Percentiles rank a stretch among this genome's conserved stretches.
phyloP scores from a whole-genome alignment of 371 early-diverging fungal species.

The Saksenaea oblongispora region DNA sequence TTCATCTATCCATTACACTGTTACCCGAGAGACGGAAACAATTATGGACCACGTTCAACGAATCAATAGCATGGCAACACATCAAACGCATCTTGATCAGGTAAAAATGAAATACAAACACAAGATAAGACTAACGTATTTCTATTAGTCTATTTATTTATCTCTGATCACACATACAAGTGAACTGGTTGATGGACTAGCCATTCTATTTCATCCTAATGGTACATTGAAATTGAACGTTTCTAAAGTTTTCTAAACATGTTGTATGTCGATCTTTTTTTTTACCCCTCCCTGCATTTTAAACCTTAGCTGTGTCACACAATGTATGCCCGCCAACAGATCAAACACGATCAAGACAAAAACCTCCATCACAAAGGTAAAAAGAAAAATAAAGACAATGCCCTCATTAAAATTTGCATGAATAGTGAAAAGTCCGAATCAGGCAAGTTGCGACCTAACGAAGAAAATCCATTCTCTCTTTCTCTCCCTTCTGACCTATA shows the following conservation, averaged over 20 bases:
- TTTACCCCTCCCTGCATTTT: constrained; percentile 1
- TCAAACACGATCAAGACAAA: background rate
- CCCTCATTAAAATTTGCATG: background rate
- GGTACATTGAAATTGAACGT: background rate
- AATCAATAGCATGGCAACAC: background rate
- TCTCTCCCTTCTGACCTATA: too few relatives aligned
- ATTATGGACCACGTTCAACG: background rate
- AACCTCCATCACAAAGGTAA: background rate
- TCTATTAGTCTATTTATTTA: background rate
- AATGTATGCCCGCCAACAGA: background rate
- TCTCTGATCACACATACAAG: background rate
- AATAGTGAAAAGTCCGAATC: constrained; percentile 1
- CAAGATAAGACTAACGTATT: background rate
- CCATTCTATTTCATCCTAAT: background rate
- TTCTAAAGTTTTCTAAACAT: background rate
- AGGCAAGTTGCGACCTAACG: background rate
- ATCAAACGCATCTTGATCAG: background rate
- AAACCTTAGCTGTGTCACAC: background rate
- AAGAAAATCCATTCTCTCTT: too few relatives aligned
- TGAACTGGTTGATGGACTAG: background rate
- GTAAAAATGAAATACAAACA: constrained; percentile 2
- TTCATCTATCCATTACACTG: background rate
- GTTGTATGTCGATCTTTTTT: constrained; percentile 1
- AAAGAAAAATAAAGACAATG: background rate
- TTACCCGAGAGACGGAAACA: constrained; percentile 3